These are phyloP conservation scores for Verticillium tricorpus DNA, from an alignment of 2,329 filamentous ascomycete species.

Conservation along the genomic window DNA sequence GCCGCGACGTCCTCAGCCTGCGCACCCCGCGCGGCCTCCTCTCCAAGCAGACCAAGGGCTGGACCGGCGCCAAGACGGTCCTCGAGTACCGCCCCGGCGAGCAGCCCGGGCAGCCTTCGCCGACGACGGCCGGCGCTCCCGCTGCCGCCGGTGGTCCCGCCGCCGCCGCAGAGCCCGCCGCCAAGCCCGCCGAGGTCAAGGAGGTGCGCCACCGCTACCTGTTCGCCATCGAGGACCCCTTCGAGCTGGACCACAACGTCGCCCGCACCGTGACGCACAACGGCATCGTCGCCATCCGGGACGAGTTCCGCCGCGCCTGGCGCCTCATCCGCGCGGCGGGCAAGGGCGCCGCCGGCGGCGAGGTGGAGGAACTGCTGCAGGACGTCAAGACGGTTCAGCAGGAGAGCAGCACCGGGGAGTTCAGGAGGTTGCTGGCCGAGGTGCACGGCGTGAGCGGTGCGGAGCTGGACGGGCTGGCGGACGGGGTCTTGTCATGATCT, in stretches of 20 bases:
- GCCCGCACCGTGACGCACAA: conserved; percentile 80
- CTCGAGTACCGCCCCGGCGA: conserved; percentile 11
- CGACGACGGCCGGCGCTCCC: neutral
- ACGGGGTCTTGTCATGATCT: neutral
- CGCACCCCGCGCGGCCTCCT: conserved; percentile 66
- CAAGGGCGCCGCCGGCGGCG: conserved; percentile 18
- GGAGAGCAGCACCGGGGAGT: conserved; percentile 27
- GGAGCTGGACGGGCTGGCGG: conserved; percentile 4
- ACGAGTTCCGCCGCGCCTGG: conserved; percentile 81
- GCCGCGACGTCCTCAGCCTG: conserved; percentile 71
- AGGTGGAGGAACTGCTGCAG: conserved; percentile 40
- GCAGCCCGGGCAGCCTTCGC: conserved; percentile 1
- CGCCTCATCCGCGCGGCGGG: conserved; percentile 58
- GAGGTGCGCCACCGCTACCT: conserved; percentile 77
- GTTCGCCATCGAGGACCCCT: conserved; percentile 88
- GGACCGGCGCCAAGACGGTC: conserved; percentile 76
- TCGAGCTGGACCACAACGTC: conserved; percentile 84
- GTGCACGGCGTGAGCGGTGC: conserved; percentile 25
- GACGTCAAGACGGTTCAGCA: conserved; percentile 37
- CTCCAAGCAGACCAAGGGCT: conserved; percentile 73
- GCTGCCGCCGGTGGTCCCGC: neutral
- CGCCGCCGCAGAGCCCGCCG: neutral
- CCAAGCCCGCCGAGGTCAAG: conserved; percentile 41
- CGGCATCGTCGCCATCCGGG: conserved; percentile 75
- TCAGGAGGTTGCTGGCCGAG: conserved; percentile 33